These are phyloP conservation scores for Rosellinia necatrix DNA, from an alignment of 2,329 filamentous ascomycete species.

Conservation along the genomic window DNA sequence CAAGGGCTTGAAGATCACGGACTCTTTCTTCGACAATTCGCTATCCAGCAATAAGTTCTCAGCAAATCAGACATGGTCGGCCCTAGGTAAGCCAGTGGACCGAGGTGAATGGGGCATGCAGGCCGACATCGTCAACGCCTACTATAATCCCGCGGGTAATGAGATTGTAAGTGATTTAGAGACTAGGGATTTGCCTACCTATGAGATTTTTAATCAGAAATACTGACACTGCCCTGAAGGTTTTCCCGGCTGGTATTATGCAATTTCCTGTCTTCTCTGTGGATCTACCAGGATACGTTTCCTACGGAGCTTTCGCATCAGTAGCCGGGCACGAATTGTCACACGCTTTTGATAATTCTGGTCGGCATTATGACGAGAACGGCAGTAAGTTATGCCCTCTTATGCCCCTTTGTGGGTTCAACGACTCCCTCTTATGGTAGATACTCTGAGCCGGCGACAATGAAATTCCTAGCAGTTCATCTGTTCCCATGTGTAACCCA, in stretches of 20 bases:
- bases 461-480: background rate
- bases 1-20: slow-evolving; percentile 52
- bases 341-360: slow-evolving; percentile 69
- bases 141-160: slow-evolving; percentile 66
- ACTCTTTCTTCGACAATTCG: slow-evolving; percentile 61
- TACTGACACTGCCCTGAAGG: slow-evolving; percentile 17
- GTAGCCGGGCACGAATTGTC: slow-evolving; percentile 68
- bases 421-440: background rate
- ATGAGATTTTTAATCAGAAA: background rate
- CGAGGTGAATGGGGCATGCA: slow-evolving; percentile 64
- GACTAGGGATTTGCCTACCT: background rate
- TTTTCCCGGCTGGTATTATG: slow-evolving; percentile 70
- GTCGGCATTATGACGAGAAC: slow-evolving; percentile 65
- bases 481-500: background rate
- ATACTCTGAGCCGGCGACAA: background rate
- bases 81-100: slow-evolving; percentile 63
- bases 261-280: slow-evolving; percentile 65
- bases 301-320: slow-evolving; percentile 66
- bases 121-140: slow-evolving; percentile 62
- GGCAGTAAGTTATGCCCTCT: slow-evolving; percentile 45
- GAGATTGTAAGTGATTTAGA: slow-evolving; percentile 52
- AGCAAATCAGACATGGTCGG: slow-evolving; percentile 55
- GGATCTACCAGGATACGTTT: slow-evolving; percentile 56
- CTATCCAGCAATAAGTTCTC: slow-evolving; percentile 52
- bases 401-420: background rate